Conservation (phyloP, 345 rosid genomes). For the Linum tenue region DNA sequence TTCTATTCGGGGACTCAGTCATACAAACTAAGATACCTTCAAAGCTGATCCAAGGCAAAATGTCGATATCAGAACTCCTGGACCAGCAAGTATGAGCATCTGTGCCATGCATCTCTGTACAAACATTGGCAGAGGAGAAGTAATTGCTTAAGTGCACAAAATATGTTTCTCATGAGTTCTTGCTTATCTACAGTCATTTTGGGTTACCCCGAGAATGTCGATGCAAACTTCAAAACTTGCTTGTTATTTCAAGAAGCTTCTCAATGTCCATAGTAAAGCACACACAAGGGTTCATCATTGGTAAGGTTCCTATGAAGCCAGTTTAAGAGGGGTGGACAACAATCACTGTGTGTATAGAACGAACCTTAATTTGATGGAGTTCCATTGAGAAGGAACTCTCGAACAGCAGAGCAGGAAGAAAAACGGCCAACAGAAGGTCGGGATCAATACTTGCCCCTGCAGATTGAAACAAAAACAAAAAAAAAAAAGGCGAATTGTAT, state of each 20-base stretch:
- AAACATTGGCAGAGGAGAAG: neutral
- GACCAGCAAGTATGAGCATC: constrained; percentile 93
- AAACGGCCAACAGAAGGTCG: constrained; percentile 77
- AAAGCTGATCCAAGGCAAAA: constrained; percentile 60
- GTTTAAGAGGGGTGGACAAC: neutral
- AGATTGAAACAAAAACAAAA: constrained; percentile 10
- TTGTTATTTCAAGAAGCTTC: too few relatives aligned
- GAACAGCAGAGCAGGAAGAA: constrained; percentile 94
- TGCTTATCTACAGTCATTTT: too few relatives aligned
- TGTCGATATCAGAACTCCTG: constrained; percentile 87
- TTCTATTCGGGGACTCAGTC: neutral
- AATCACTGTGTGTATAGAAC: neutral
- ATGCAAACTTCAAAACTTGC: too few relatives aligned
- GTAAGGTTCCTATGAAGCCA: neutral
- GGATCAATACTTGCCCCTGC: constrained; percentile 85
- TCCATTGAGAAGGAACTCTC: constrained; percentile 97
- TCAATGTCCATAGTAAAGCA: neutral
- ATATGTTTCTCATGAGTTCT: neutral
- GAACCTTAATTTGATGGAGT: constrained; percentile 89
- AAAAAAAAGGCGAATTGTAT: neutral
- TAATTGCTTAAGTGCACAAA: neutral
- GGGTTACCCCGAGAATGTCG: too few relatives aligned
- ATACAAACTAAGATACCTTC: constrained; percentile 41
- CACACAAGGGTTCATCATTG: neutral
- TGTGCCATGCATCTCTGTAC: constrained; percentile 75